These are phyloP conservation scores for Litchi chinensis DNA, from an alignment of 345 rosid genomes.

Conservation along the genomic window DNA sequence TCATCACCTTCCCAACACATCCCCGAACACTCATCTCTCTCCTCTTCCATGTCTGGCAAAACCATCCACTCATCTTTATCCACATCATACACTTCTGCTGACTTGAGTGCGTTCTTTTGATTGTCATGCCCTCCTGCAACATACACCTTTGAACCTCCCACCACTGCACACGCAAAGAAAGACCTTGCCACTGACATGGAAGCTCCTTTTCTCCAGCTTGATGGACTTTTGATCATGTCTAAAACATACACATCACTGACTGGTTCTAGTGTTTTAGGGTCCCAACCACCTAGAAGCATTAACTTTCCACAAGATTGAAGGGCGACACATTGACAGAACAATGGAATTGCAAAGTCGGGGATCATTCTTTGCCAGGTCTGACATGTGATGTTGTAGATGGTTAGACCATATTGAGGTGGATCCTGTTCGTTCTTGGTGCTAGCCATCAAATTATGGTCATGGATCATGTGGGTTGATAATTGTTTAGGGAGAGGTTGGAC, in stretches of 20 bases:
- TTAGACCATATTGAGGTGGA: constrained; percentile 44
- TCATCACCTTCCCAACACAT: constrained; percentile 40
- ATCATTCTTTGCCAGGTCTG: constrained; percentile 40
- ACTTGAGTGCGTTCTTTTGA: constrained; percentile 53
- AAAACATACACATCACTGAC: constrained; percentile 41
- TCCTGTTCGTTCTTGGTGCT: constrained; percentile 17
- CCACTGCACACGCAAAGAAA: constrained; percentile 51
- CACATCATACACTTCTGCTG: constrained; percentile 55
- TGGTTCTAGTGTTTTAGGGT: constrained; percentile 48
- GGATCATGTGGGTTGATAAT: not conserved
- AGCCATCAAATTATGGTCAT: not conserved
- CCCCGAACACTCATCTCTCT: constrained; percentile 61
- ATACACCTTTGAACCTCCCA: constrained; percentile 36
- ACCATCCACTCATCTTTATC: constrained; percentile 49
- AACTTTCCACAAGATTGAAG: constrained; percentile 37
- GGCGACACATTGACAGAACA: constrained; percentile 59
- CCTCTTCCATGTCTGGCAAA: constrained; percentile 48
- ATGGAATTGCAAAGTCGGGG: constrained; percentile 35
- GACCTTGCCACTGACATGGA: constrained; percentile 53
- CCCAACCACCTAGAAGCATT: constrained; percentile 64
- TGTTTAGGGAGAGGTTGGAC: constrained; percentile 41
- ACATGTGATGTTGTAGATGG: constrained; percentile 33
- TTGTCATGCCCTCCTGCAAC: constrained; percentile 73
- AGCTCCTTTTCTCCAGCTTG: constrained; percentile 47
- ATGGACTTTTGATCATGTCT: constrained; percentile 33